Conservation (phyloP, 495 filamentous ascomycete genomes). For the Thozetella sp. region DNA sequence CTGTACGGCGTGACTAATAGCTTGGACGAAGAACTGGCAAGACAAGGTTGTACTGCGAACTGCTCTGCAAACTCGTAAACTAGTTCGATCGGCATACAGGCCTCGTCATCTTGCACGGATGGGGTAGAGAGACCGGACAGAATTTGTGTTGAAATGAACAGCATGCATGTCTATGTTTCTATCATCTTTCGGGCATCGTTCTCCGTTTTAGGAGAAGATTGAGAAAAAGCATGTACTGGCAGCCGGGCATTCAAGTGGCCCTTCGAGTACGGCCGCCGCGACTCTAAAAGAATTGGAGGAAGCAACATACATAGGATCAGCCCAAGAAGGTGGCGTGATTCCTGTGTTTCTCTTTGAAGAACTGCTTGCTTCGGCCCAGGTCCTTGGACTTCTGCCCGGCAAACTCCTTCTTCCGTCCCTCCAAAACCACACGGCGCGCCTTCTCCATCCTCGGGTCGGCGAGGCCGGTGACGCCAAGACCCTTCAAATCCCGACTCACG, state of each 20-base stretch:
- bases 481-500: conserved; percentile 21
- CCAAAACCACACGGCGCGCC: conserved; percentile 15
- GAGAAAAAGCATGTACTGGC: too few relatives aligned
- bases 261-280: too few relatives aligned
- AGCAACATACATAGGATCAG: conserved; percentile 5
- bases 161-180: not conserved
- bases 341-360: conserved; percentile 28
- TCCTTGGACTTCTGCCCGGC: conserved; percentile 15
- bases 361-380: conserved; percentile 15
- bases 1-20: too few relatives aligned
- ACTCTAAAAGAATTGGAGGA: not conserved
- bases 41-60: too few relatives aligned
- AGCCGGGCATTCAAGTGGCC: too few relatives aligned
- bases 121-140: too few relatives aligned
- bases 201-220: too few relatives aligned
- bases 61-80: too few relatives aligned
- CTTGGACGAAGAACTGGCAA: too few relatives aligned
- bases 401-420: conserved; percentile 26
- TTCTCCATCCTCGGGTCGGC: conserved; percentile 11
- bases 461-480: conserved; percentile 17
- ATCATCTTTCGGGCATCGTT: not conserved
- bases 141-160: not conserved
- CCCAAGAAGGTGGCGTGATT: conserved; percentile 27
- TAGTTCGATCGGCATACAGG: too few relatives aligned
- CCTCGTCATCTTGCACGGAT: too few relatives aligned